A percentile compares a stretch with the other conserved stretches of the same genome.
phyloP scores from a whole-genome alignment of 2,329 filamentous ascomycete species.

The Zarea fungicola region DNA sequence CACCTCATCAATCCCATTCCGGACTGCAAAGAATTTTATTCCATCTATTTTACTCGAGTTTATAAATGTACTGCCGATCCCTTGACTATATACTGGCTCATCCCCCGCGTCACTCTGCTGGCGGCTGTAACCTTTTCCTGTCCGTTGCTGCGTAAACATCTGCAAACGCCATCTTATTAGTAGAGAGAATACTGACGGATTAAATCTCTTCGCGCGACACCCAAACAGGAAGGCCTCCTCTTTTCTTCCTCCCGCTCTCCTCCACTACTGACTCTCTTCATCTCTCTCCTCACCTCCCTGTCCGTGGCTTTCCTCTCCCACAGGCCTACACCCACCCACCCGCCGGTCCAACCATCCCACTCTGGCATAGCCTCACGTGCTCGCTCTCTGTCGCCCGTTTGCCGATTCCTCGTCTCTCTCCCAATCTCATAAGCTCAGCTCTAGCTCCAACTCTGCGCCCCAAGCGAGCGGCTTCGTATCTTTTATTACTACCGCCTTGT shows the following conservation, averaged over 20 bases:
- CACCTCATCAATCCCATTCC: not conserved
- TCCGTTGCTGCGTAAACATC: not conserved
- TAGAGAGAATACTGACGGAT: not conserved
- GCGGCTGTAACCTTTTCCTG: not conserved
- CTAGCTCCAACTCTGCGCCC: too few species aligned
- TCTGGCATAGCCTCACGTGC: constrained; percentile 13
- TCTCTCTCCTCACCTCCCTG: not conserved
- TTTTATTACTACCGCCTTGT: not conserved
- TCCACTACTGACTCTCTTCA: not conserved
- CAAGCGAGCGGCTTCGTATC: too few species aligned
- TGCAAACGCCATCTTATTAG: not conserved
- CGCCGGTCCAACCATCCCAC: constrained; percentile 6
- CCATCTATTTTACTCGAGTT: not conserved
- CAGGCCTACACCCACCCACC: not conserved
- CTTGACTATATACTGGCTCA: constrained; percentile 3
- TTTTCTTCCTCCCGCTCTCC: not conserved
- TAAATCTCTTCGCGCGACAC: not conserved
- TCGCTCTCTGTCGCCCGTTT: not conserved
- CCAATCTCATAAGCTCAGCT: too few species aligned
- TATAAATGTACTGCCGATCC: not conserved
- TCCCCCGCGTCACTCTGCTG: not conserved
- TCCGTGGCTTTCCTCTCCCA: not conserved
- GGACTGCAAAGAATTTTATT: not conserved
- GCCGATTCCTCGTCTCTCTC: too few species aligned
- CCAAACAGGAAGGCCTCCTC: not conserved